Percentiles rank a stretch among this genome's conserved stretches.
Evolutionary conservation across 148 eudicot species (phyloP).

Genomic region (Drosera capensis): DNA sequence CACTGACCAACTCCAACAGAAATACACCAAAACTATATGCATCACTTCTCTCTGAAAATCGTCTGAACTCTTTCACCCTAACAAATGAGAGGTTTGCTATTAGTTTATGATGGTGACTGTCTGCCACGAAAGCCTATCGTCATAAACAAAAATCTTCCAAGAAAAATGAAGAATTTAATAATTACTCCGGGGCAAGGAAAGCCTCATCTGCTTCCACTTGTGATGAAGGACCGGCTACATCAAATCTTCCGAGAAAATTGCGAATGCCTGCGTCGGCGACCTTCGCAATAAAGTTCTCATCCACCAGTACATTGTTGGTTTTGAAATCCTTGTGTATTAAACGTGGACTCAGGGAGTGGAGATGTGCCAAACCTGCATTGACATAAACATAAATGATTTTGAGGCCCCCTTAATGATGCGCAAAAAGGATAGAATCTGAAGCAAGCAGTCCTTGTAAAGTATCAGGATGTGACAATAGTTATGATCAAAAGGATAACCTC

Average conservation of each 20-base stretch:
- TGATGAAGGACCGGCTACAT: slow-evolving; percentile 69
- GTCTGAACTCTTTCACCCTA: slow-evolving; percentile 83
- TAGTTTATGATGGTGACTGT: too few relatives aligned
- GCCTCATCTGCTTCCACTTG: slow-evolving; percentile 54
- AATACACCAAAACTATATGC: slow-evolving; percentile 78
- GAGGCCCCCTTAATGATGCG: not conserved
- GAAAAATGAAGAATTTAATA: not conserved
- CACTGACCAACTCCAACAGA: slow-evolving; percentile 74
- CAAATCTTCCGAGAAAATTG: slow-evolving; percentile 73
- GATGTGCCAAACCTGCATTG: slow-evolving; percentile 76
- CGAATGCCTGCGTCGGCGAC: slow-evolving; percentile 95
- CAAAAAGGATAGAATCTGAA: too few relatives aligned
- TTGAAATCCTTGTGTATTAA: slow-evolving; percentile 89
- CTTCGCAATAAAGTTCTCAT: slow-evolving; percentile 88
- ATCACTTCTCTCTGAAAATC: slow-evolving; percentile 83
- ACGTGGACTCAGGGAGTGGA: slow-evolving; percentile 89
- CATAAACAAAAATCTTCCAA: not conserved
- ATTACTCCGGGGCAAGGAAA: slow-evolving; percentile 93
- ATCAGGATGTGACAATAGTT: not conserved
- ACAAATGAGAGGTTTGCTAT: slow-evolving; percentile 1
- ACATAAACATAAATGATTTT: slow-evolving; percentile 4
- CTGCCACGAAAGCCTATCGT: too few relatives aligned
- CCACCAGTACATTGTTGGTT: slow-evolving; percentile 93
- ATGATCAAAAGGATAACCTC: not conserved
- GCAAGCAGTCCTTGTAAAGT: too few relatives aligned